Base-by-base conservation (phyloP, 1,284 basidiomycete species). In the Takashimella tepidaria region DNA sequence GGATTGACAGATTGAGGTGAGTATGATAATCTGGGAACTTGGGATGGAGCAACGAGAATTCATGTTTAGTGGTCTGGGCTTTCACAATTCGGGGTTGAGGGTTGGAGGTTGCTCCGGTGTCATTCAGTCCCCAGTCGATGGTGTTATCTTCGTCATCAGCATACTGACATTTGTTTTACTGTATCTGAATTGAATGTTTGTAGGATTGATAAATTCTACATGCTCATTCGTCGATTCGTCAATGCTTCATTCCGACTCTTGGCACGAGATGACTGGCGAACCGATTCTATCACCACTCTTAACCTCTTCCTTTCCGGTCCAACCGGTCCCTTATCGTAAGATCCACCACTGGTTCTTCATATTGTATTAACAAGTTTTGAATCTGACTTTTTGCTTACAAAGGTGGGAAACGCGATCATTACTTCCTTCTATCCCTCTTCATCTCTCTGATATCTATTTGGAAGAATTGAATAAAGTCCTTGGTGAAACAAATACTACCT, bases 151-250 rank as follows among this genome's bases (percentile, higher is more conserved):
- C n/a, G n/a, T n/a, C n/a, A n/a, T n/a, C n/a, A n/a, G n/a, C n/a
- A n/a, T n/a, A n/a, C n/a, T n/a, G n/a, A 24, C 8, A 16, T 41
- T 25, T 27, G n/a, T 51, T 13, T 55, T 24, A 48, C 31, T 16
- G 5, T 16, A 12, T 4, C 5, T 5, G 21, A 37, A 8, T 11
- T 53, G 47, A 26, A 37, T 11, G 21, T 11, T 49, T 49, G 11
- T 69, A 93, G 92, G 63, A 86, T 96, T 72, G 92, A 98, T 82
- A 98, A 98, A 74, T 98, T 90, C 74, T 93, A 95, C 70, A 84
- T 98, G 82, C 85, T 98, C 49, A 85, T 98, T 57, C 82, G 95
- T 49, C 81, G 88, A 55, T 97, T 92, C 67, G 80, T 91, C 45
- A 88, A 91, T 62, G 88, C 87, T 0, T 84, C 87, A 0, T 93